These are phyloP conservation scores for Tulasnella sp. DNA, from an alignment of 768 basidiomycete species.

Conservation along the genomic window DNA sequence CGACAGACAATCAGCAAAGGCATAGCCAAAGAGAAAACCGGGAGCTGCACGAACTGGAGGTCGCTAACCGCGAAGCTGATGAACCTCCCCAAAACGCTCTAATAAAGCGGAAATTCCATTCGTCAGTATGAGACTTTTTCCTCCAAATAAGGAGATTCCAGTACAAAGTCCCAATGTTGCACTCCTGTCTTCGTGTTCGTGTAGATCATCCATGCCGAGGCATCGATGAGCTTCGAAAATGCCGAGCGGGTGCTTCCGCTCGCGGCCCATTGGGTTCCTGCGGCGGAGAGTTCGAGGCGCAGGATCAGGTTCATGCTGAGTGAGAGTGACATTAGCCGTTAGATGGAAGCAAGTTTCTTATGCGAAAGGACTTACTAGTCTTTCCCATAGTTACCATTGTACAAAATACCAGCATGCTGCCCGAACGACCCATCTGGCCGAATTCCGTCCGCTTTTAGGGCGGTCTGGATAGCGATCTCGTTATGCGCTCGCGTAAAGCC, in stretches of 20 bases:
- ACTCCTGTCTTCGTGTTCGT: slow-evolving; percentile 43
- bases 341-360: not conserved
- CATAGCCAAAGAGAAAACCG: not conserved
- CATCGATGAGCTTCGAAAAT: slow-evolving; percentile 45
- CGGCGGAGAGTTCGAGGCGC: slow-evolving; percentile 47
- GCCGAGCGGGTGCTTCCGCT: slow-evolving; percentile 30
- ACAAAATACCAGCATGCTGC: slow-evolving; percentile 53
- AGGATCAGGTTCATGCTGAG: slow-evolving; percentile 48
- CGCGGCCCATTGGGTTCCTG: slow-evolving; percentile 46
- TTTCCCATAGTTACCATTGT: slow-evolving; percentile 61
- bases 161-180: slow-evolving; percentile 61
- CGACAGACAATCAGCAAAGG: not conserved
- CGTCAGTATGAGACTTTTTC: not conserved
- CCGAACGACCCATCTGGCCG: slow-evolving; percentile 31
- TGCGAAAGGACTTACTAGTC: slow-evolving; percentile 28
- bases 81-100: slow-evolving; percentile 55
- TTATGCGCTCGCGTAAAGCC: slow-evolving; percentile 41
- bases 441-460: slow-evolving; percentile 49
- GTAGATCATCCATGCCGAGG: slow-evolving; percentile 60
- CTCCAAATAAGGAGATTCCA: slow-evolving; percentile 22
- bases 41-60: slow-evolving; percentile 28
- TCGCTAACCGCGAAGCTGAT: slow-evolving; percentile 51
- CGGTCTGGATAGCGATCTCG: slow-evolving; percentile 40
- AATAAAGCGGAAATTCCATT: slow-evolving; percentile 5
- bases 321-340: not conserved